Percentiles rank a stretch among this genome's conserved stretches.
Evolutionary conservation across 176 grass and related monocot genomes (phyloP).

Genomic region (Zoysia pacifica): DNA sequence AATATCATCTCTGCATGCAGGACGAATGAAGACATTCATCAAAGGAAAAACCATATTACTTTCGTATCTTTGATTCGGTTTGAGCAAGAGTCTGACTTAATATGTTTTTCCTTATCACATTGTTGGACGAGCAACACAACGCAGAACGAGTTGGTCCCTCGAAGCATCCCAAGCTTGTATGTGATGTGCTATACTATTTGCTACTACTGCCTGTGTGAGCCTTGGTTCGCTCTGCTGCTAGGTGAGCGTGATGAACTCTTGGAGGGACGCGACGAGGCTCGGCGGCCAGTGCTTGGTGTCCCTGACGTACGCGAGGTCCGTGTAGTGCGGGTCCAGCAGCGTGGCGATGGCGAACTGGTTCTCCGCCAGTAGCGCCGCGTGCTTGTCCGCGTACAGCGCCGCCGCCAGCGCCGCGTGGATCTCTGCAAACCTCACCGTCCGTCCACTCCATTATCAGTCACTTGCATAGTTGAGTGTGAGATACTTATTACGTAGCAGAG

Average conservation of each 20-base stretch:
- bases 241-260: slow-evolving; percentile 44
- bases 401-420: slow-evolving; percentile 95
- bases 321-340: slow-evolving; percentile 94
- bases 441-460: not conserved
- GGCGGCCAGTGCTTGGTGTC: slow-evolving; percentile 98
- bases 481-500: not conserved
- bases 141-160: not conserved
- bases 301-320: slow-evolving; percentile 85
- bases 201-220: not conserved
- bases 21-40: too few species aligned
- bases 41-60: too few species aligned
- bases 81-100: too few species aligned
- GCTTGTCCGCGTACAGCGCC: slow-evolving; percentile 91
- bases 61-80: too few species aligned
- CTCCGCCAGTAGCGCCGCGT: slow-evolving; percentile 54
- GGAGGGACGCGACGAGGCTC: slow-evolving; percentile 70
- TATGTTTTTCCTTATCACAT: not conserved
- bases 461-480: not conserved
- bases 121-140: not conserved
- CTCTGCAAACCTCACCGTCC: slow-evolving; percentile 30
- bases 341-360: slow-evolving; percentile 93
- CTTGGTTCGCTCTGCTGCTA: not conserved
- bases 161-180: not conserved
- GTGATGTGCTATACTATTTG: not conserved
- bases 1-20: too few species aligned